These are phyloP conservation scores for Lenzites betulinus DNA, from an alignment of 768 basidiomycete species.

Conservation along the genomic window DNA sequence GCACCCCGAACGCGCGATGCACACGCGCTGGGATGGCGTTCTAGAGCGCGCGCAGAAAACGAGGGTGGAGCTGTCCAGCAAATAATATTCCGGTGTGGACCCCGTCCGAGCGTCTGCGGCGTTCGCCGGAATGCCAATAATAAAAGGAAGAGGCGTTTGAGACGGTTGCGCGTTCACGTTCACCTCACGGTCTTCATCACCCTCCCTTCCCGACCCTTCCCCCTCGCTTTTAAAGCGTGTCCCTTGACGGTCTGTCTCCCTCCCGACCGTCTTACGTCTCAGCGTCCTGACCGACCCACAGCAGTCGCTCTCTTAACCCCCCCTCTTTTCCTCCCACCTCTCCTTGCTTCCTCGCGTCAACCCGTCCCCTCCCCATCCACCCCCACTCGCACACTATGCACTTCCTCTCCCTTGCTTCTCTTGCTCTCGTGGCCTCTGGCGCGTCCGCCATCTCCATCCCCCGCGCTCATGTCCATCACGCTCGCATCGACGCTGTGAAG, in stretches of 20 bases:
- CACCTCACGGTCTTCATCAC: constrained; percentile 27
- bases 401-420: constrained; percentile 41
- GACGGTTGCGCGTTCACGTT: constrained; percentile 12
- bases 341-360: constrained; percentile 30
- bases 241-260: constrained; percentile 27
- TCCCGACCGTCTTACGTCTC: constrained; percentile 7
- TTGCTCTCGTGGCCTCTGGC: constrained; percentile 46
- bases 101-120: constrained; percentile 6
- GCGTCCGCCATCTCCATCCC: constrained; percentile 42
- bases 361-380: not conserved
- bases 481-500: constrained; percentile 37
- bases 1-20: not conserved
- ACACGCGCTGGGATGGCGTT: not conserved
- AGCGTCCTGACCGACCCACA: constrained; percentile 13
- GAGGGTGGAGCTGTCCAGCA: not conserved
- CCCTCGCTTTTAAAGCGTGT: constrained; percentile 22
- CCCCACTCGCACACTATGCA: constrained; percentile 32
- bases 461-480: constrained; percentile 26
- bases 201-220: constrained; percentile 18
- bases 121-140: constrained; percentile 11
- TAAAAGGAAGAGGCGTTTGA: constrained; percentile 7
- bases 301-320: constrained; percentile 30
- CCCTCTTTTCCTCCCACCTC: constrained; percentile 20
- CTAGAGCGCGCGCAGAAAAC: not conserved
- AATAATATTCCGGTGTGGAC: constrained; percentile 2